A percentile compares a stretch with the other conserved stretches of the same genome.
phyloP scores from a whole-genome alignment of 768 basidiomycete species.

The Auricularia heimuer region DNA sequence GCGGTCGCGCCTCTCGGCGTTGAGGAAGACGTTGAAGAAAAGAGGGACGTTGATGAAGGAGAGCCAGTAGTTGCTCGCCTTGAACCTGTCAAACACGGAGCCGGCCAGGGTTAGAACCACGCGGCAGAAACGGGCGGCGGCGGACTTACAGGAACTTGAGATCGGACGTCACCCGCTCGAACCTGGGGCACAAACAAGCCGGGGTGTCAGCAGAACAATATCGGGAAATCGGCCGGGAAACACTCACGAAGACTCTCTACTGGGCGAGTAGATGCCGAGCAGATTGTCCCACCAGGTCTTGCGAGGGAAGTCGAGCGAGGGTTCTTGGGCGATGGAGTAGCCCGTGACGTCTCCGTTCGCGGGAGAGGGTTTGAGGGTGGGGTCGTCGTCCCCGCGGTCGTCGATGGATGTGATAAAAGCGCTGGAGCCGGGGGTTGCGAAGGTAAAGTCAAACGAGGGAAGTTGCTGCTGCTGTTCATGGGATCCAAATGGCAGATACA shows the following conservation, averaged over 20 bases:
- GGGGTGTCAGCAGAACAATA: slow-evolving; percentile 17
- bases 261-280: slow-evolving; percentile 38
- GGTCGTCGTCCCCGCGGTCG: background rate
- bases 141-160: slow-evolving; percentile 38
- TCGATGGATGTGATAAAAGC: background rate
- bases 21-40: slow-evolving; percentile 8
- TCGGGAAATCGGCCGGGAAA: slow-evolving; percentile 33
- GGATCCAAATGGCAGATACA: background rate
- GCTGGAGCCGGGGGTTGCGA: background rate
- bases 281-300: slow-evolving; percentile 77
- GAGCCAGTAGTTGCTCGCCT: slow-evolving; percentile 5
- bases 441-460: background rate
- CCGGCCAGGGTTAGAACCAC: background rate
- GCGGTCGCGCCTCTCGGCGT: background rate
- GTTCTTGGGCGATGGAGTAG: slow-evolving; percentile 35
- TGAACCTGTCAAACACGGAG: background rate
- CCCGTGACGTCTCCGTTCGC: background rate
- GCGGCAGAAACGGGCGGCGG: background rate
- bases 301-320: slow-evolving; percentile 56
- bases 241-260: slow-evolving; percentile 26
- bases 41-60: slow-evolving; percentile 10
- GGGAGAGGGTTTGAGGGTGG: background rate
- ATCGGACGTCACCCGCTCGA: slow-evolving; percentile 37
- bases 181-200: background rate
- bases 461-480: background rate